phyloP scores from a whole-genome alignment of 1,139 yeast genomes.

The Pneumocystis canis region DNA sequence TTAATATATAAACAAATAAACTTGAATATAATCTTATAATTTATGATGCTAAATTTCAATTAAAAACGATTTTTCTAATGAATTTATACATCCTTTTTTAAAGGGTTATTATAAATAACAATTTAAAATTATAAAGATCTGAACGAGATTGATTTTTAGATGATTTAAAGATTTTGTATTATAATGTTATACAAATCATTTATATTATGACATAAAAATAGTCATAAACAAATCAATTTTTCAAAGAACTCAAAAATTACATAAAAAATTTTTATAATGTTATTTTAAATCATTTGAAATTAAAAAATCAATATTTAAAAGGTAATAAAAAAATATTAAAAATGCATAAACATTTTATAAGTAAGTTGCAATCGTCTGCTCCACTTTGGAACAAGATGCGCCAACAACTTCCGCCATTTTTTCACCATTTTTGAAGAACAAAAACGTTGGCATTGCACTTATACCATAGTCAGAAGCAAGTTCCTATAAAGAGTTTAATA shows the following conservation, averaged over 20 bases:
- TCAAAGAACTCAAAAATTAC: not conserved
- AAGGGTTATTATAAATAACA: too few species aligned
- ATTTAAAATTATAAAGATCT: too few species aligned
- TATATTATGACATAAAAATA: too few species aligned
- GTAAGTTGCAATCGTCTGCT: not conserved
- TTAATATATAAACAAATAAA: too few species aligned
- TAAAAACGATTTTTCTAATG: too few species aligned
- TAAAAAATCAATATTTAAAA: not conserved
- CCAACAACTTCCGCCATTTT: constrained; percentile 36
- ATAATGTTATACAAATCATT: too few species aligned
- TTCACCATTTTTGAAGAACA: constrained; percentile 64
- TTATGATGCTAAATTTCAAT: too few species aligned
- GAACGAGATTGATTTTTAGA: too few species aligned
- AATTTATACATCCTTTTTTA: too few species aligned
- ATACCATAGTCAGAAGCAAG: constrained; percentile 62
- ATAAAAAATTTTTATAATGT: not conserved
- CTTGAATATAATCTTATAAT: too few species aligned
- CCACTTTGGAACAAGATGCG: not conserved
- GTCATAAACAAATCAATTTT: not conserved
- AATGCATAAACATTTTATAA: not conserved
- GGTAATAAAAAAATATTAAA: not conserved
- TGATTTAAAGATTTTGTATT: too few species aligned
- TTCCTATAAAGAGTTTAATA: constrained; percentile 30
- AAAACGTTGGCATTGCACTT: constrained; percentile 79
- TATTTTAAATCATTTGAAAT: not conserved